A percentile compares a stretch with the other conserved stretches of the same genome.
These are phyloP conservation scores for Zymoseptoria passerinii DNA, from an alignment of 2,329 filamentous ascomycete species.

Conservation along the genomic window DNA sequence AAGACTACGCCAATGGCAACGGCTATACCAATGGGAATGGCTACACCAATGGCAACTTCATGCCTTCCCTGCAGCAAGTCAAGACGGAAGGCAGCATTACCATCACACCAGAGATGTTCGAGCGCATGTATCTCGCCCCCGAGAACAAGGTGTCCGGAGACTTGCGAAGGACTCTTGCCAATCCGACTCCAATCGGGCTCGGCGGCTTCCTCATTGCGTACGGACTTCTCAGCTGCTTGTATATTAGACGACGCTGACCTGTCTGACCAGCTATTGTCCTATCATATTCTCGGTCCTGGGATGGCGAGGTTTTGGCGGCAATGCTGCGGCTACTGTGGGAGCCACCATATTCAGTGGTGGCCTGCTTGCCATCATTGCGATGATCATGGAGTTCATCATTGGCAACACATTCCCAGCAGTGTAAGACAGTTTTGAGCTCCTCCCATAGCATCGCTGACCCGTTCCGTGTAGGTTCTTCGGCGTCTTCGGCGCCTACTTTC, in stretches of 20 bases:
- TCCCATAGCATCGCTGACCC: no score
- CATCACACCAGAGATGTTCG: conserved; percentile 18
- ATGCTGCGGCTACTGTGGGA: conserved; percentile 19
- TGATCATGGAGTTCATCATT: conserved; percentile 29
- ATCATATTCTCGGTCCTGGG: conserved; percentile 16
- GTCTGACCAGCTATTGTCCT: conserved; percentile 4
- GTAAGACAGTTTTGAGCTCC: no score
- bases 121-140: conserved; percentile 18
- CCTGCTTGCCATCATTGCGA: conserved; percentile 26
- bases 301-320: conserved; percentile 12
- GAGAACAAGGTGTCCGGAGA: conserved; percentile 14
- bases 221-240: no score
- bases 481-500: conserved; percentile 18
- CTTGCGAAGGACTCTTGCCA: conserved; percentile 13
- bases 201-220: conserved; percentile 16
- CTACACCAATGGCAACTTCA: conserved; percentile 1
- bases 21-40: conserved; percentile 4
- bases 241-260: no score
- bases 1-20: conserved; percentile 7
- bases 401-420: conserved; percentile 27
- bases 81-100: conserved; percentile 14
- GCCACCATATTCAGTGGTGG: conserved; percentile 30
- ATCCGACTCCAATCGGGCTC: conserved; percentile 11
- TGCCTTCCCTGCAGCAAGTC: conserved; percentile 10
- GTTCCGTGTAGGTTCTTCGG: conserved; percentile 12